Base-by-base conservation (phyloP, 768 basidiomycete species). In the Lactarius sp. region DNA sequence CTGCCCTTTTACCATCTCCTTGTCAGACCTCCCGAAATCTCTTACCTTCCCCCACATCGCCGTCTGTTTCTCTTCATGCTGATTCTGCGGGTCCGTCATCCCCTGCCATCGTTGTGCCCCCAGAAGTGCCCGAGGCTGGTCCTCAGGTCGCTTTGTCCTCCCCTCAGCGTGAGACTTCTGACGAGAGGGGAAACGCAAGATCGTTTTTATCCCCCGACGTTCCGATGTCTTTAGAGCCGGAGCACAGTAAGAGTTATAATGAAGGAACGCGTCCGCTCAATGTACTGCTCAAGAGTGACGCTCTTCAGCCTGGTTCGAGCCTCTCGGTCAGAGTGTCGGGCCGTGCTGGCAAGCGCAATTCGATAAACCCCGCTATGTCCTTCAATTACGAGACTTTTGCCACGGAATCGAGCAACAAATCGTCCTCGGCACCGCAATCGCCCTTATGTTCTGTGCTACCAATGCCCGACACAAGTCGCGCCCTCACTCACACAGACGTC, bases 341-440 rank as follows among this genome's bases (percentile, higher is more conserved):
- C 6, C 77, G 80, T 41, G 73, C 76, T 0, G 81, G 80, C 31
- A 80, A 77, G 51, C 75, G 84, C 13, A 74, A 79, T 22, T 85
- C 84, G 4, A 84, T 85, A 64, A 85, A 83, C 60, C 85, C 85
- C 1, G 78, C 71, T 4, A 71, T 80, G 50, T 70, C 76, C 7
- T 74, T 82, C 64, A 76, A 72, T 22, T 60, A 69, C 41, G 66
- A 58, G 34, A 49, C 60, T 13, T 4, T 52, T 12, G 50, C 59
- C 41, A 6, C 59, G 12, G 69, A 64, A 49, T 39, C 37, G 20
- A 59, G 22, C 20, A 50, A 55, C 16, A 56, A 53, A 54, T 50
- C 64, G 27, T 34, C 58, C 16, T 65, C 68, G 16, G 52, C 41
- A 12, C 52, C 46, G 16, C 59, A 65, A 20, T 66, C 65, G 10